phyloP scores from a whole-genome alignment of 371 early-diverging fungal genomes.

The Circinella minor region DNA sequence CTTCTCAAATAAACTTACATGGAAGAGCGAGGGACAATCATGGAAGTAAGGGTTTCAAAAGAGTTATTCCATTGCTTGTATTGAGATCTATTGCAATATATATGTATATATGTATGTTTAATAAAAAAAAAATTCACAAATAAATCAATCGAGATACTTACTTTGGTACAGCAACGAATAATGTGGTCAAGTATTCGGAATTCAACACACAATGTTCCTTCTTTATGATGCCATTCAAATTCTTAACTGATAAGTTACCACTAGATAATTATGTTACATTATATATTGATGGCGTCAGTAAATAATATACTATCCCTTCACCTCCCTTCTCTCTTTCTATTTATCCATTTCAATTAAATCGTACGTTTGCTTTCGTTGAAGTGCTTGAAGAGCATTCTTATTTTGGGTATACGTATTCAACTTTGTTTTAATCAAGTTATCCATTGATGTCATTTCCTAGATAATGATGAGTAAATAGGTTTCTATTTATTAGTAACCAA shows the following conservation, averaged over 20 bases:
- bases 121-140: neutral
- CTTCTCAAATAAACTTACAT: conserved; percentile 55
- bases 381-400: conserved; percentile 74
- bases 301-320: neutral
- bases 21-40: conserved; percentile 96
- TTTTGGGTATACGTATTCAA: conserved; percentile 81
- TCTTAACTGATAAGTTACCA: conserved; percentile 90
- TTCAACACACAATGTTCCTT: conserved; percentile 88
- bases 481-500: no score
- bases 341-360: conserved; percentile 6
- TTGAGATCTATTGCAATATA: conserved; percentile 40
- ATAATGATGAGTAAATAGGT: neutral
- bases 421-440: conserved; percentile 85
- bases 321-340: neutral
- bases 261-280: conserved; percentile 35
- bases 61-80: conserved; percentile 80
- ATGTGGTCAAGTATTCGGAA: conserved; percentile 91
- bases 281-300: neutral
- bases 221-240: conserved; percentile 85
- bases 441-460: conserved; percentile 85
- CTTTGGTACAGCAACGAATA: conserved; percentile 94
- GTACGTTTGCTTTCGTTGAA: conserved; percentile 84
- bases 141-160: conserved; percentile 28
- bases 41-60: conserved; percentile 88
- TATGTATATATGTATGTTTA: neutral